phyloP scores from a whole-genome alignment of 345 rosid species.

The Murraya koenigii region DNA sequence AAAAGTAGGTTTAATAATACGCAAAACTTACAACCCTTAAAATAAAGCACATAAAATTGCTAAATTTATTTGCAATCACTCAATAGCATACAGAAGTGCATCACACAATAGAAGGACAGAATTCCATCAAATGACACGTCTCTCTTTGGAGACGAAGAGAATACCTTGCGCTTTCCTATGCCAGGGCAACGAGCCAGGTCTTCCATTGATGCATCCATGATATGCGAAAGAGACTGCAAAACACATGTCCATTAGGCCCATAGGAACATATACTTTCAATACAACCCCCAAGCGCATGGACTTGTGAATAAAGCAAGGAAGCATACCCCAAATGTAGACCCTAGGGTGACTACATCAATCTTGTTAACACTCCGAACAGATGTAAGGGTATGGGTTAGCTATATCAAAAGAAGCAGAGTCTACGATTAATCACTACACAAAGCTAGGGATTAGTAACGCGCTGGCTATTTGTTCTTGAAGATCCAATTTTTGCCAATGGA shows the following conservation, averaged over 20 bases:
- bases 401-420: conserved; percentile 20
- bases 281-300: not conserved
- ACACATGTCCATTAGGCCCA: not conserved
- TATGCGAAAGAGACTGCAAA: conserved; percentile 72
- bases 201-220: conserved; percentile 95
- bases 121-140: not conserved
- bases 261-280: not conserved
- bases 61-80: not conserved
- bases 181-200: conserved; percentile 95
- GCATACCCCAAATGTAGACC: conserved; percentile 88
- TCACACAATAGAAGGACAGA: not conserved
- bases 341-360: conserved; percentile 93
- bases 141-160: not conserved
- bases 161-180: conserved; percentile 90
- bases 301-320: not conserved
- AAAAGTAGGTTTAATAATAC: not conserved
- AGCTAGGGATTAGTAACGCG: not conserved
- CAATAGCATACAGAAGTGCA: not conserved
- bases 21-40: not conserved
- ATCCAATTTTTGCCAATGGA: not conserved
- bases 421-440: conserved; percentile 8
- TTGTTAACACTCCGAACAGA: conserved; percentile 78
- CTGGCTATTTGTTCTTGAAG: not conserved
- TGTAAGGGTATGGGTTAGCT: conserved; percentile 80
- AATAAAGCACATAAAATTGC: not conserved